These are phyloP conservation scores for Forsythia viridissima DNA, from an alignment of 257 asterid species.

Conservation along the genomic window DNA sequence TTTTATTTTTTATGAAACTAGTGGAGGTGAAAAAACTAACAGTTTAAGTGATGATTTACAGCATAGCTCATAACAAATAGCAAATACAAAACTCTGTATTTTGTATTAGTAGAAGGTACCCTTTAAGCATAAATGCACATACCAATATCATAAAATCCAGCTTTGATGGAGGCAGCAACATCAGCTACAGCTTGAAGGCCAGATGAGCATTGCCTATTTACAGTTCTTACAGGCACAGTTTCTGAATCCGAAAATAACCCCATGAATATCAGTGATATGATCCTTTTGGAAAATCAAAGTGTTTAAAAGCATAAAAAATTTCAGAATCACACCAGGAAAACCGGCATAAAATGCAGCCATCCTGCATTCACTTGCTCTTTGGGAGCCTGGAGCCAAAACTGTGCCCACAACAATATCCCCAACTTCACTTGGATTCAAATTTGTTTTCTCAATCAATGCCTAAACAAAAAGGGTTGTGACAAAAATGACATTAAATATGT, in stretches of 20 bases:
- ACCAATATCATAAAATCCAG: conserved; percentile 99
- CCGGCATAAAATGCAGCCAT: conserved; percentile 99
- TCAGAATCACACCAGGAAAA: conserved; percentile 70
- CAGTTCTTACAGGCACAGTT: conserved; percentile 96
- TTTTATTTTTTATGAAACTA: not conserved
- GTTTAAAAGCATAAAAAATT: conserved; percentile 4
- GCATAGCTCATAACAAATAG: not conserved
- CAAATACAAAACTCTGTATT: not conserved
- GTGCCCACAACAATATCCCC: conserved; percentile 98
- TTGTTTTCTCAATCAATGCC: conserved; percentile 84
- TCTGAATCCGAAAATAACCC: conserved; percentile 44
- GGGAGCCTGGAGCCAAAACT: conserved; percentile 95
- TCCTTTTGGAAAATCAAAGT: not conserved
- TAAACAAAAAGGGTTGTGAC: conserved; percentile 18
- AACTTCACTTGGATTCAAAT: conserved; percentile 81
- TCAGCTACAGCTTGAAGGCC: conserved; percentile 99
- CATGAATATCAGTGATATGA: conserved; percentile 6
- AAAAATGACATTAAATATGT: not conserved
- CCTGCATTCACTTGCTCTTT: conserved; percentile 97
- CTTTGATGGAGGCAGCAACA: conserved; percentile 98
- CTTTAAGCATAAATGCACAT: not conserved
- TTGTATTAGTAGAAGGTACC: not conserved
- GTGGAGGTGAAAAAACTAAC: not conserved
- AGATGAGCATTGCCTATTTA: conserved; percentile 98
- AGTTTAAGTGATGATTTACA: not conserved